Percentiles rank a stretch among this genome's conserved stretches.
Evolutionary conservation across 495 filamentous ascomycete genomes (phyloP).

Genomic region (Talaromyces nanjingensis): DNA sequence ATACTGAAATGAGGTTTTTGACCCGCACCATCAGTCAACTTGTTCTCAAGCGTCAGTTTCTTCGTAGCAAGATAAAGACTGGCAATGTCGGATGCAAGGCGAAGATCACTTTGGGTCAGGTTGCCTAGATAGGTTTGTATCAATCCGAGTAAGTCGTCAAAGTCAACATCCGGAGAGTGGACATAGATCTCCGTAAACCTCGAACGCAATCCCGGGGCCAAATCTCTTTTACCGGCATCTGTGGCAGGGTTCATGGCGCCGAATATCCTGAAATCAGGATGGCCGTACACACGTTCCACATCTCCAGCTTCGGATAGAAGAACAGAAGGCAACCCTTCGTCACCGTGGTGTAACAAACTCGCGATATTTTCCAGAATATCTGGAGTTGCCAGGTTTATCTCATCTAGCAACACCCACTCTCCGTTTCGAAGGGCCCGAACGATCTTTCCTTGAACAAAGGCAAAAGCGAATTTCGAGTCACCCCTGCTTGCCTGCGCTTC

Average conservation of each 20-base stretch:
- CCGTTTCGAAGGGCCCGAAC: constrained; percentile 88
- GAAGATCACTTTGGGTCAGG: constrained; percentile 54
- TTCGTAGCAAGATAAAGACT: constrained; percentile 83
- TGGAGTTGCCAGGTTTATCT: constrained; percentile 91
- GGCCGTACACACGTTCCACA: constrained; percentile 78
- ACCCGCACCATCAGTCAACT: constrained; percentile 85
- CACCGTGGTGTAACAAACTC: constrained; percentile 67
- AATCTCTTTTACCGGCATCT: constrained; percentile 90
- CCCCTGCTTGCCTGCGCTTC: constrained; percentile 74
- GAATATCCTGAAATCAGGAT: constrained; percentile 92
- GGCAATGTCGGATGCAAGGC: constrained; percentile 68
- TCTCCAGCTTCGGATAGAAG: constrained; percentile 88
- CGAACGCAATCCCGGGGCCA: constrained; percentile 75
- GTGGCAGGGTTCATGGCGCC: constrained; percentile 99
- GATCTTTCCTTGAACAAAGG: constrained; percentile 92
- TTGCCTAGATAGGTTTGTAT: constrained; percentile 79
- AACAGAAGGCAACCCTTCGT: constrained; percentile 64
- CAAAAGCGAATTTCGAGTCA: constrained; percentile 80
- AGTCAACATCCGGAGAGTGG: constrained; percentile 73
- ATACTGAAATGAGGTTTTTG: constrained; percentile 95
- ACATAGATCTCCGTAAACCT: constrained; percentile 95
- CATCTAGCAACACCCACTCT: constrained; percentile 96
- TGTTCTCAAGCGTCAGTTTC: constrained; percentile 68
- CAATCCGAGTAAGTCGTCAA: constrained; percentile 74
- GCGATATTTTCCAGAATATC: constrained; percentile 92